These are phyloP conservation scores for Pseudogymnoascus sp. DNA, from an alignment of 2,329 filamentous ascomycete species.

Conservation along the genomic window DNA sequence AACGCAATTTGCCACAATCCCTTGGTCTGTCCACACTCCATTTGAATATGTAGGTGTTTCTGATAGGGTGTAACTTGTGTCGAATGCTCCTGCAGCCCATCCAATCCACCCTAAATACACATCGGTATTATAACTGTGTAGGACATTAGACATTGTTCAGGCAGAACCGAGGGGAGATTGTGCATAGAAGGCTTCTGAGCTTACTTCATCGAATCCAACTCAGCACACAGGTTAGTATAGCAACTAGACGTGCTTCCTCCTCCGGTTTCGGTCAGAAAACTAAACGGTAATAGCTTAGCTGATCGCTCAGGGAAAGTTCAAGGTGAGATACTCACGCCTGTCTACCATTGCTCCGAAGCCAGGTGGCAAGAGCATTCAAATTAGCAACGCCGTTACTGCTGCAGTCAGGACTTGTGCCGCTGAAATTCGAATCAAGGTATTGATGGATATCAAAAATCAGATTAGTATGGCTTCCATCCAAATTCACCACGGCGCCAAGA, in stretches of 20 bases:
- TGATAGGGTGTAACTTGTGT: conserved; percentile 19
- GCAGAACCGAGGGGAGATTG: background rate
- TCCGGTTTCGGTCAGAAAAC: conserved; percentile 40
- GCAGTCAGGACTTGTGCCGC: conserved; percentile 45
- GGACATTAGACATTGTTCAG: background rate
- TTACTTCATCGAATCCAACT: background rate
- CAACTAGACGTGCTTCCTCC: conserved; percentile 21
- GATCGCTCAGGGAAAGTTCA: background rate
- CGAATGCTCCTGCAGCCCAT: conserved; percentile 33
- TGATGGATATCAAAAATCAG: conserved; percentile 53
- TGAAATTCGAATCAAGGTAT: conserved; percentile 54
- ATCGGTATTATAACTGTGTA: conserved; percentile 20
- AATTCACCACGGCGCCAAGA: conserved; percentile 48
- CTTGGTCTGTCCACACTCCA: conserved; percentile 20
- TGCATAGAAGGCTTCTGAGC: background rate
- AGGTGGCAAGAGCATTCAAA: conserved; percentile 41
- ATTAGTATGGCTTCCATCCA: conserved; percentile 46
- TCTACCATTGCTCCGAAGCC: conserved; percentile 40
- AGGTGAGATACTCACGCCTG: conserved; percentile 32
- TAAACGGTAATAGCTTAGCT: conserved; percentile 6
- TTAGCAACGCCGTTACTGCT: conserved; percentile 43
- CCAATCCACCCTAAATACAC: conserved; percentile 28
- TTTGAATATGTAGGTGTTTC: conserved; percentile 20
- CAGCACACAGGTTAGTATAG: background rate
- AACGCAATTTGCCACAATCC: background rate